A percentile compares a stretch with the other conserved stretches of the same genome.
Conservation (phyloP, 257 asterid genomes). For the Solanum megistacrolobum region DNA sequence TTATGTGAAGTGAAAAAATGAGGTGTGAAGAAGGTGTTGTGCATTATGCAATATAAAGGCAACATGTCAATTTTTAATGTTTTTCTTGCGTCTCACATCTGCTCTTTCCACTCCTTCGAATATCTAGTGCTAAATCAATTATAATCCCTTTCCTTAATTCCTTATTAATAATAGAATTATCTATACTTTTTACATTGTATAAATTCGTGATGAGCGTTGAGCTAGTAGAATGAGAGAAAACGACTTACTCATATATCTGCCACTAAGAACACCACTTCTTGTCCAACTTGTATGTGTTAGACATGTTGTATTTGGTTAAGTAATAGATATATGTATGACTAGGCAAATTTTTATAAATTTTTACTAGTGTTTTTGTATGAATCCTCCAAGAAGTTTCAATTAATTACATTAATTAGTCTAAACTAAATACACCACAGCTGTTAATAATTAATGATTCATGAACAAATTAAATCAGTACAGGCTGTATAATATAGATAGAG, state of each 20-base stretch:
- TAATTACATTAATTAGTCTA: not conserved
- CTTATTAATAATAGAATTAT: too few species aligned
- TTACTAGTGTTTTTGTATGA: not conserved
- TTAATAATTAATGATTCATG: not conserved
- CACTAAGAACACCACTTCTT: not conserved
- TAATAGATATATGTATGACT: not conserved
- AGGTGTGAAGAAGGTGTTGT: not conserved
- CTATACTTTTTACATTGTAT: not conserved
- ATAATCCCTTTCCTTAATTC: not conserved
- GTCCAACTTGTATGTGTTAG: too few species aligned
- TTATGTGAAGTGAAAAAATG: too few species aligned
- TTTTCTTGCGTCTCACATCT: too few species aligned
- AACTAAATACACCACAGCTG: not conserved
- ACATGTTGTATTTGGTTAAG: not conserved
- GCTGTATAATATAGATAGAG: not conserved
- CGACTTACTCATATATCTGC: not conserved
- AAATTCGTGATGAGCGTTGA: not conserved
- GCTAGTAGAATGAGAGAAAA: not conserved
- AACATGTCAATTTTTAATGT: not conserved
- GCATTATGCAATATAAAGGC: not conserved
- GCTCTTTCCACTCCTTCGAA: not conserved
- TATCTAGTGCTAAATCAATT: not conserved
- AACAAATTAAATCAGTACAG: not conserved
- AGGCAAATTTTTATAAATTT: not conserved
- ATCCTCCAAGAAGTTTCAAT: not conserved